Percentiles rank a stretch among this genome's conserved stretches.
phyloP scores from a whole-genome alignment of 345 rosid species.

The Salix purpurea region DNA sequence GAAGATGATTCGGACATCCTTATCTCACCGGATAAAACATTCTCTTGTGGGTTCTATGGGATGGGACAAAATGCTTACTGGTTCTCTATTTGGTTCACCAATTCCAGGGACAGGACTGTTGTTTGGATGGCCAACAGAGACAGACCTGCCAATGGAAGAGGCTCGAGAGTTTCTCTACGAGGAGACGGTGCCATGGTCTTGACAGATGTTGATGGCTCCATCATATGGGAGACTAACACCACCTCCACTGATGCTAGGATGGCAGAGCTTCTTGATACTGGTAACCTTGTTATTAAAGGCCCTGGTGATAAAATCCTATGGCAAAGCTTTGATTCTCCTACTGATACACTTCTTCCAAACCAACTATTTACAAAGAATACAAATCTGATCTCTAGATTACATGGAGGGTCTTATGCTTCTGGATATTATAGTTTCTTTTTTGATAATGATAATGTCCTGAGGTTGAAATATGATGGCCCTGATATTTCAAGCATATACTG shows the following conservation, averaged over 20 bases:
- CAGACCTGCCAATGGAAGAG: conserved; percentile 25
- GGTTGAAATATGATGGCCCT: conserved; percentile 7
- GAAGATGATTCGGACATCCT: conserved; percentile 17
- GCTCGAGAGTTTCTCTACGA: conserved; percentile 19
- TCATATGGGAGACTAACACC: conserved; percentile 6
- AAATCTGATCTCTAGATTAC: background rate
- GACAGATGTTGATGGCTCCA: conserved; percentile 14
- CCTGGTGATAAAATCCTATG: background rate
- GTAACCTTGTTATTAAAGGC: conserved; percentile 5
- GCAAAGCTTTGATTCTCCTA: conserved; percentile 6
- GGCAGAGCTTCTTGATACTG: conserved; percentile 35
- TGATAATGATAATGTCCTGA: conserved; percentile 10
- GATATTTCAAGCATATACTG: conserved; percentile 10
- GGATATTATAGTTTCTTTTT: conserved; percentile 3
- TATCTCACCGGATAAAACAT: conserved; percentile 28
- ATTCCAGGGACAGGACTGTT: conserved; percentile 4
- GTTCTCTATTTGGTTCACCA: conserved; percentile 26
- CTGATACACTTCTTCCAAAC: conserved; percentile 9
- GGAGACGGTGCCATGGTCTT: conserved; percentile 14
- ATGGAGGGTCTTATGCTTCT: background rate
- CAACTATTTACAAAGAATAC: background rate
- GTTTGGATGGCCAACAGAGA: conserved; percentile 40
- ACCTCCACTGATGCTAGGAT: background rate
- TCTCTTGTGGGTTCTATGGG: conserved; percentile 42
- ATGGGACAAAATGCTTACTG: conserved; percentile 16